Percentiles rank a stretch among this genome's conserved stretches.
phyloP scores from a whole-genome alignment of 805 yeast species.

The Kuraishia hungarica region DNA sequence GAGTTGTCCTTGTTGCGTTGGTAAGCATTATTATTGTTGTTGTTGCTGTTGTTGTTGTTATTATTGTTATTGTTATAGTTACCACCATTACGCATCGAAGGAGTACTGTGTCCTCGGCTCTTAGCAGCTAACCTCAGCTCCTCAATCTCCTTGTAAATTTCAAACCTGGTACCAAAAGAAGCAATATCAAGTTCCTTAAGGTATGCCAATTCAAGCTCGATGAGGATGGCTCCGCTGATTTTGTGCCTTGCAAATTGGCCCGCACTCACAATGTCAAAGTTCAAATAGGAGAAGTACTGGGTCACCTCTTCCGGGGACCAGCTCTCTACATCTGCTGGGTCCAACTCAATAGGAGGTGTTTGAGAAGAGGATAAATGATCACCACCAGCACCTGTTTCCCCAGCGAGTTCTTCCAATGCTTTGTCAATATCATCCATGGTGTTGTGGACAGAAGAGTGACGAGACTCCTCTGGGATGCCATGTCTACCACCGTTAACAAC shows the following conservation, averaged over 20 bases:
- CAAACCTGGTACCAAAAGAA: slow-evolving; percentile 93
- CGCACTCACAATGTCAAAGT: slow-evolving; percentile 69
- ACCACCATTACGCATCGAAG: slow-evolving; percentile 2
- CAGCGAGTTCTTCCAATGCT: slow-evolving; percentile 56
- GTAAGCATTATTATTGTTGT: neutral
- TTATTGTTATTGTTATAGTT: slow-evolving; percentile 3
- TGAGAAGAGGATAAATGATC: neutral
- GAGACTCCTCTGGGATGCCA: slow-evolving; percentile 4
- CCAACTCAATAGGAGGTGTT: slow-evolving; percentile 15
- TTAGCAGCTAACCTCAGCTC: slow-evolving; percentile 32
- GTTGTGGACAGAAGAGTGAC: slow-evolving; percentile 33
- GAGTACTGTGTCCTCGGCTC: slow-evolving; percentile 6
- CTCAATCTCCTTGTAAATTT: slow-evolving; percentile 83
- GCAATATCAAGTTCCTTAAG: slow-evolving; percentile 87
- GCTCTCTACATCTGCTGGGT: slow-evolving; percentile 38
- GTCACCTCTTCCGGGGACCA: slow-evolving; percentile 91
- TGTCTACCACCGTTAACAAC: neutral
- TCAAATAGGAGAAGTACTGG: slow-evolving; percentile 60
- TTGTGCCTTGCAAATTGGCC: slow-evolving; percentile 80
- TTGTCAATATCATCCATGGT: slow-evolving; percentile 68
- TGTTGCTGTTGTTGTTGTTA: slow-evolving; percentile 5
- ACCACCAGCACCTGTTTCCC: neutral
- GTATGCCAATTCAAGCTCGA: slow-evolving; percentile 79
- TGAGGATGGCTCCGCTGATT: slow-evolving; percentile 76
- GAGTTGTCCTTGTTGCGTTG: neutral